Conservation (phyloP, 257 asterid genomes). For the Verbena officinalis region DNA sequence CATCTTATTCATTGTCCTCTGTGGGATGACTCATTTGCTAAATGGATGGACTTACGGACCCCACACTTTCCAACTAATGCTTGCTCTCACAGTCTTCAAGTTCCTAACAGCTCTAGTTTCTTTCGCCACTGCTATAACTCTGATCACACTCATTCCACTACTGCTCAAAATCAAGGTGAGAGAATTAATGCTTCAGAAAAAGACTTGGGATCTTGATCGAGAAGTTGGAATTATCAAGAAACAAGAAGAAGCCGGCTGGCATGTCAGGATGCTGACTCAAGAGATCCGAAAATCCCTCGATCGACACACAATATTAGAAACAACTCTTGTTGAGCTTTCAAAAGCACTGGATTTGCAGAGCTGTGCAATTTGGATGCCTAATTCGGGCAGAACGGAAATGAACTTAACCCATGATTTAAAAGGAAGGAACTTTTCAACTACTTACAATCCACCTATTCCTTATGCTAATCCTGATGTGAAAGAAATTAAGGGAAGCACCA, state of each 20-base stretch:
- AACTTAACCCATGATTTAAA: slow-evolving; percentile 65
- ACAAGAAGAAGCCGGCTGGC: slow-evolving; percentile 78
- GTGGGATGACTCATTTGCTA: slow-evolving; percentile 96
- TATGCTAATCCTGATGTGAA: slow-evolving; percentile 60
- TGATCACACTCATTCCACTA: slow-evolving; percentile 69
- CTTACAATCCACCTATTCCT: slow-evolving; percentile 38
- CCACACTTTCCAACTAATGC: slow-evolving; percentile 78
- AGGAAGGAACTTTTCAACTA: slow-evolving; percentile 44
- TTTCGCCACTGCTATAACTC: slow-evolving; percentile 81
- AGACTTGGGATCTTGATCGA: slow-evolving; percentile 84
- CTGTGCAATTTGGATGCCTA: slow-evolving; percentile 97
- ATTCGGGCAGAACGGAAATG: slow-evolving; percentile 66
- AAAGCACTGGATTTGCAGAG: slow-evolving; percentile 74
- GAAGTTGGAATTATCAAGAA: slow-evolving; percentile 75
- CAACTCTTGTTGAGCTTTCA: slow-evolving; percentile 88
- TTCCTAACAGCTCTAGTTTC: slow-evolving; percentile 85
- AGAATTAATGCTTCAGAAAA: slow-evolving; percentile 73
- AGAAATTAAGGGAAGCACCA: slow-evolving; percentile 58
- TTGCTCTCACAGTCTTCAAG: slow-evolving; percentile 80
- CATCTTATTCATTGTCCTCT: slow-evolving; percentile 81
- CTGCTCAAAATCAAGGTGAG: slow-evolving; percentile 80
- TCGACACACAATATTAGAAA: slow-evolving; percentile 78
- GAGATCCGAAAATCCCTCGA: slow-evolving; percentile 93
- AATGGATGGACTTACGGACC: slow-evolving; percentile 93
- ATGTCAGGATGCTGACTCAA: slow-evolving; percentile 91